Base-by-base conservation (phyloP, 2,329 filamentous ascomycete species). In the Ascosphaera acerosa region DNA sequence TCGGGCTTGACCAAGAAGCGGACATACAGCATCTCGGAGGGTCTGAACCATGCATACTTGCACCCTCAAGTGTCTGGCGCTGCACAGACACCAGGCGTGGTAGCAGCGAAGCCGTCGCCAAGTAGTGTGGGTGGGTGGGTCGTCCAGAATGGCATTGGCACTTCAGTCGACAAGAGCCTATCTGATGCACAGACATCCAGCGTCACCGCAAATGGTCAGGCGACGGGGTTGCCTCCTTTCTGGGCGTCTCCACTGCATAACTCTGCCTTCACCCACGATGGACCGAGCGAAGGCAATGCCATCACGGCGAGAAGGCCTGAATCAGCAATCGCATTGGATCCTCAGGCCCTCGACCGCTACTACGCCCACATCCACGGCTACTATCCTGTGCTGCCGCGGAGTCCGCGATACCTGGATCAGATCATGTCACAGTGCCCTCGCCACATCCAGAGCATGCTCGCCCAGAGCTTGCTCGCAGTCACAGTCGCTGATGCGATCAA, bases 21-120 rank as follows among this genome's bases (percentile, higher is more conserved):
- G 36, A 55, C 54, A 3, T 58, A 54, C 41, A 62, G 58, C 3
- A 52, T 59, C 31, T 58, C 58, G 17, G 54, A 57, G 33, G 55
- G 57, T 10, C 47, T 58, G 18, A 49, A 47, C 6, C 50, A 47
- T 12, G 46, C 51, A 3, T 58, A 58, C 35, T 44, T 55, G 22
- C 47, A 54, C 27, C 44, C 49, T 7, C 42, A 44, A 2, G 51
- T 54, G n/a, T 28, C 26, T 12, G 26, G 26, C 6, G 7, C 16
- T 28, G 26, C n/a, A 14, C 36, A 47, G 48, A 28, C 45, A 15
- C 49, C 44, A 26, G 41, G 42, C 12, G 44, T 48, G 9, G 34
- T 35, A 18, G 35, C 28, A 10, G 32, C 34, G 10, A 35, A 39
- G 18, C 39, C 36, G 18, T 33, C 40, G 9, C 38, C 42, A 4